Conservation (phyloP, 2,329 filamentous ascomycete species). For the Endoconidiophora polonica region DNA sequence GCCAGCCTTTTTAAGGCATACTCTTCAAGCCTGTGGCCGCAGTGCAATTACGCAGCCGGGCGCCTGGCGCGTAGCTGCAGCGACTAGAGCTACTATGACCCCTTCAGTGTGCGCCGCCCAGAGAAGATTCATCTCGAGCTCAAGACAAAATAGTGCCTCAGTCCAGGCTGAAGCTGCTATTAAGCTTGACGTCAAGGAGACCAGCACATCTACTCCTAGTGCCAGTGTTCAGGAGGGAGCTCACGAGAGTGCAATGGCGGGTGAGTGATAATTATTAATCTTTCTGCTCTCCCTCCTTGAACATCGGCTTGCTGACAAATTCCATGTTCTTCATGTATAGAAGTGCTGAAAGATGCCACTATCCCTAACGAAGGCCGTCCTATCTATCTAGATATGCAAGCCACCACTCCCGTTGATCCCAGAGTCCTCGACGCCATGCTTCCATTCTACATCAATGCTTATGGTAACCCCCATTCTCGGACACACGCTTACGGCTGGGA, state of each 20-base stretch:
- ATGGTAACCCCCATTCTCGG: constrained; percentile 91
- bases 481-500: constrained; percentile 99
- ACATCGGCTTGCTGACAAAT: constrained; percentile 9
- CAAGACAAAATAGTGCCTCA: constrained; percentile 62
- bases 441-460: constrained; percentile 80
- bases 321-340: constrained; percentile 21
- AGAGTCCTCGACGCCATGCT: constrained; percentile 94
- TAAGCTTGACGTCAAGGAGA: constrained; percentile 64
- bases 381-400: constrained; percentile 97
- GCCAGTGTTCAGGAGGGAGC: constrained; percentile 9
- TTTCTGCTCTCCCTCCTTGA: constrained; percentile 16
- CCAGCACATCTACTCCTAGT: not conserved
- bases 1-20: constrained; percentile 52
- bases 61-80: constrained; percentile 15
- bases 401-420: constrained; percentile 87
- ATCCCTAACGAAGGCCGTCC: constrained; percentile 87
- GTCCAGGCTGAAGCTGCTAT: constrained; percentile 72
- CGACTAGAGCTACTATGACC: constrained; percentile 1
- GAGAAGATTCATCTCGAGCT: constrained; percentile 67
- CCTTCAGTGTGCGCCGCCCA: constrained; percentile 1
- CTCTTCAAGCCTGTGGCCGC: constrained; percentile 38
- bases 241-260: constrained; percentile 12
- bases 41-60: constrained; percentile 21
- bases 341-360: constrained; percentile 78
- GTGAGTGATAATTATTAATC: constrained; percentile 9